These are phyloP conservation scores for Taphrina confusa DNA, from an alignment of 1,139 yeast species.

Conservation along the genomic window DNA sequence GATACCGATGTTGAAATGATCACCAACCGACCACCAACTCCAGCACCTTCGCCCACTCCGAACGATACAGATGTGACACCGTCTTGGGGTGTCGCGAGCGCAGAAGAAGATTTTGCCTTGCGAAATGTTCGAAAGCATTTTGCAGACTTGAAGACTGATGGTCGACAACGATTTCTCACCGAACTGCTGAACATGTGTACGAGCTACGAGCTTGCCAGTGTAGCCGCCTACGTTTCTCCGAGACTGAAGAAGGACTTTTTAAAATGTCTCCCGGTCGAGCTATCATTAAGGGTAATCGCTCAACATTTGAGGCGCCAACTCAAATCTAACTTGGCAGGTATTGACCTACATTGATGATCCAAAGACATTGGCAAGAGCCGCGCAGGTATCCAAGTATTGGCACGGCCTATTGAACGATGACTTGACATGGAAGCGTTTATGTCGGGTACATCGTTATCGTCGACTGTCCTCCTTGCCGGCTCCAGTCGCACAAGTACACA, in stretches of 20 bases:
- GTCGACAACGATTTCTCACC: slow-evolving; percentile 42
- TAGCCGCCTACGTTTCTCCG: slow-evolving; percentile 72
- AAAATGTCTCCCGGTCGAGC: slow-evolving; percentile 76
- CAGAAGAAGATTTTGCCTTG: slow-evolving; percentile 32
- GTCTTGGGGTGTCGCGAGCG: slow-evolving; percentile 25
- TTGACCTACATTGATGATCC: slow-evolving; percentile 66
- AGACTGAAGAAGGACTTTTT: slow-evolving; percentile 85
- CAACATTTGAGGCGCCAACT: background rate
- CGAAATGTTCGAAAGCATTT: slow-evolving; percentile 38
- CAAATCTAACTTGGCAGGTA: background rate
- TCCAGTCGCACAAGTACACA: background rate
- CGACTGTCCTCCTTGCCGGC: slow-evolving; percentile 40
- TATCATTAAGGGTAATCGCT: slow-evolving; percentile 59
- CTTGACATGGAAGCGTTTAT: slow-evolving; percentile 50
- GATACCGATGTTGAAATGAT: slow-evolving; percentile 1
- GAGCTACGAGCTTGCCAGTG: slow-evolving; percentile 68
- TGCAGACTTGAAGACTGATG: slow-evolving; percentile 33
- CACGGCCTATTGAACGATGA: slow-evolving; percentile 50
- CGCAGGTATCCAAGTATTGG: slow-evolving; percentile 52
- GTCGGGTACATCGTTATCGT: slow-evolving; percentile 49
- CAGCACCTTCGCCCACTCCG: slow-evolving; percentile 45
- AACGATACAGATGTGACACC: slow-evolving; percentile 23
- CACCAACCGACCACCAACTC: slow-evolving; percentile 41
- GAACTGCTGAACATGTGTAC: slow-evolving; percentile 44
- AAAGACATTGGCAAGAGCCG: slow-evolving; percentile 49